Evolutionary conservation across 495 filamentous ascomycete species (phyloP).

Genomic region (Podospora sp.): DNA sequence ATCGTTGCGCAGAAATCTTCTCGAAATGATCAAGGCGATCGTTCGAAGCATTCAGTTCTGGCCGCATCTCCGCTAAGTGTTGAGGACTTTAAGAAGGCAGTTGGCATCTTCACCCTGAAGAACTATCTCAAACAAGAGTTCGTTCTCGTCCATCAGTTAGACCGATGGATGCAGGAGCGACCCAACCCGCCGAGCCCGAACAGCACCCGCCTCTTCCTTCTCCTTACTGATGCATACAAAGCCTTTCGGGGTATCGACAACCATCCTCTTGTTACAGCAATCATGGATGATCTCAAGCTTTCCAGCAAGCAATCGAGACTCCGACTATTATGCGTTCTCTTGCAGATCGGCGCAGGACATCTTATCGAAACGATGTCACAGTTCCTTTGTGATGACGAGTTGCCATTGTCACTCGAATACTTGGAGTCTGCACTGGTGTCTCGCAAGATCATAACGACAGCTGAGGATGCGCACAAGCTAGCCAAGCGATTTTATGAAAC

Average conservation of each 20-base stretch:
- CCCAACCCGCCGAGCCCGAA: neutral
- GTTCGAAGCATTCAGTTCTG: neutral
- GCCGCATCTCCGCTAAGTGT: neutral
- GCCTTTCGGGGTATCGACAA: neutral
- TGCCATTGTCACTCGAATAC: neutral
- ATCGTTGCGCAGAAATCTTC: neutral
- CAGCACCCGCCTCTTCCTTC: neutral
- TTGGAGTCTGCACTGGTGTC: neutral
- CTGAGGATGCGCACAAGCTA: neutral
- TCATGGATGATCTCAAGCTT: neutral
- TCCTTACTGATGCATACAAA: neutral
- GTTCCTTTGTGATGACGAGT: neutral
- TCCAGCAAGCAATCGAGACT: neutral
- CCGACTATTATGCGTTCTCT: constrained; percentile 3
- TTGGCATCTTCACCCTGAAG: neutral
- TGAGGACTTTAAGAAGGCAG: neutral
- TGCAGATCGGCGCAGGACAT: constrained; percentile 1
- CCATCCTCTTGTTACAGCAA: neutral
- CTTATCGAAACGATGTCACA: constrained; percentile 2
- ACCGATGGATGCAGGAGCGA: neutral
- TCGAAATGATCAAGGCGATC: neutral
- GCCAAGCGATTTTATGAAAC: neutral
- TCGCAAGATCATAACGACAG: neutral
- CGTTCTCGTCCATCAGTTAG: neutral
- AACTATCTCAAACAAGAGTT: neutral